Conservation (phyloP, 331 rosid species). For the Rosa hybrid region DNA sequence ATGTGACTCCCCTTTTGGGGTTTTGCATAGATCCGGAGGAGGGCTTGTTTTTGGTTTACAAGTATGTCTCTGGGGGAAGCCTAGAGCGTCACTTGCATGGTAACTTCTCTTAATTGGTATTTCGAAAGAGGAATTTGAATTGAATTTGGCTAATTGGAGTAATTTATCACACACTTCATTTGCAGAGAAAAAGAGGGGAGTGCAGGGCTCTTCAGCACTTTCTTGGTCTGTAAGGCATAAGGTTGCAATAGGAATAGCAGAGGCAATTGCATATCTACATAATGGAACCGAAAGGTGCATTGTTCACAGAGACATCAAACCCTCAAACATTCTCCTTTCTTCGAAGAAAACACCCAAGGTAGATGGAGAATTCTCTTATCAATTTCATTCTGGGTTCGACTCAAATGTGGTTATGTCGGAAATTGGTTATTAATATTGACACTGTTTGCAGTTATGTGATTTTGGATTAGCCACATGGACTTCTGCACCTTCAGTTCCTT, state of each 20-base stretch:
- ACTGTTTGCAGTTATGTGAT: constrained; percentile 70
- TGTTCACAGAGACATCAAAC: constrained; percentile 94
- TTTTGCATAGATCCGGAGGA: constrained; percentile 88
- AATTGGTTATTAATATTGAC: constrained; percentile 13
- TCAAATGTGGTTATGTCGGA: neutral
- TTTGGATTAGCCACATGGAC: constrained; percentile 99
- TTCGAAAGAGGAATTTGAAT: constrained; percentile 16
- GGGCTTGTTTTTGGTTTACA: constrained; percentile 91
- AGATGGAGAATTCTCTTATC: constrained; percentile 21
- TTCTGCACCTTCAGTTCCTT: constrained; percentile 92
- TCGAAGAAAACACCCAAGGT: constrained; percentile 86
- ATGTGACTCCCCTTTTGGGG: constrained; percentile 77
- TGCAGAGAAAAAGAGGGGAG: constrained; percentile 67
- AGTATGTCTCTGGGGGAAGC: constrained; percentile 87
- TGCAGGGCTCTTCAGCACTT: constrained; percentile 54
- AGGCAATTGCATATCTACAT: constrained; percentile 80
- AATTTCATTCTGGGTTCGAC: constrained; percentile 8
- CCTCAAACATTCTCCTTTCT: constrained; percentile 94
- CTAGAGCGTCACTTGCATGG: constrained; percentile 90
- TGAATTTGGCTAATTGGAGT: constrained; percentile 26
- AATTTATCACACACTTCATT: constrained; percentile 13
- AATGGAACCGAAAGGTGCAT: constrained; percentile 94
- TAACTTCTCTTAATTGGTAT: constrained; percentile 26
- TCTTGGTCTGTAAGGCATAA: constrained; percentile 91
- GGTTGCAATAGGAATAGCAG: constrained; percentile 89